A percentile compares a stretch with the other conserved stretches of the same genome.
phyloP scores from a whole-genome alignment of 2,329 filamentous ascomycete genomes.

The Acephala macrosclerotiorum region DNA sequence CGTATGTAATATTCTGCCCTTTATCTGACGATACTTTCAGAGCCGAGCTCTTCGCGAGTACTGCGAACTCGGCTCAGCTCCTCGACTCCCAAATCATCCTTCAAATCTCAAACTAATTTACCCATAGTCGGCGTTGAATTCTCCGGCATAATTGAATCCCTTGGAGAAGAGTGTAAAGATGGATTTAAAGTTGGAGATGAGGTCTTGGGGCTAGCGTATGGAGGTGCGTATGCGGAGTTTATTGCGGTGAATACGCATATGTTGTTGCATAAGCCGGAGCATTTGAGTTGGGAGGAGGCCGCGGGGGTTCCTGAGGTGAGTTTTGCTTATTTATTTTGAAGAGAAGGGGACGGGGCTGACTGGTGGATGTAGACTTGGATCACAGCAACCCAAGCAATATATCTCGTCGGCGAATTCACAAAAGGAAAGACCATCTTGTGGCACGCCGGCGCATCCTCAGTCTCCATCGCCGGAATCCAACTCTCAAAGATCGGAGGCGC shows the following conservation, averaged over 20 bases:
- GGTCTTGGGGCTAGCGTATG: conserved; percentile 90
- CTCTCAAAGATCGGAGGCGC: conserved; percentile 74
- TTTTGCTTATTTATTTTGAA: neutral
- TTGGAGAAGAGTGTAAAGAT: conserved; percentile 56
- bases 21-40: no score
- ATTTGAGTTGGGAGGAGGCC: conserved; percentile 75
- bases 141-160: conserved; percentile 69
- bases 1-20: no score
- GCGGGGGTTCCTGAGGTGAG: conserved; percentile 81
- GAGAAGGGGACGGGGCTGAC: neutral
- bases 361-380: conserved; percentile 70
- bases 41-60: no score
- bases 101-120: no score
- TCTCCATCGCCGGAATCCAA: conserved; percentile 89
- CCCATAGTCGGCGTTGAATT: conserved; percentile 88
- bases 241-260: conserved; percentile 79
- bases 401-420: conserved; percentile 77
- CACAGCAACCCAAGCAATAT: conserved; percentile 89
- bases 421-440: conserved; percentile 80
- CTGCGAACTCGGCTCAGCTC: no score
- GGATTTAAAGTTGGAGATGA: conserved; percentile 77
- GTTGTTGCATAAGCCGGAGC: conserved; percentile 81
- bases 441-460: conserved; percentile 92
- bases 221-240: conserved; percentile 89
- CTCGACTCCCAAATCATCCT: no score